phyloP scores from a whole-genome alignment of 768 basidiomycete genomes.

The Pisolithus orientalis region DNA sequence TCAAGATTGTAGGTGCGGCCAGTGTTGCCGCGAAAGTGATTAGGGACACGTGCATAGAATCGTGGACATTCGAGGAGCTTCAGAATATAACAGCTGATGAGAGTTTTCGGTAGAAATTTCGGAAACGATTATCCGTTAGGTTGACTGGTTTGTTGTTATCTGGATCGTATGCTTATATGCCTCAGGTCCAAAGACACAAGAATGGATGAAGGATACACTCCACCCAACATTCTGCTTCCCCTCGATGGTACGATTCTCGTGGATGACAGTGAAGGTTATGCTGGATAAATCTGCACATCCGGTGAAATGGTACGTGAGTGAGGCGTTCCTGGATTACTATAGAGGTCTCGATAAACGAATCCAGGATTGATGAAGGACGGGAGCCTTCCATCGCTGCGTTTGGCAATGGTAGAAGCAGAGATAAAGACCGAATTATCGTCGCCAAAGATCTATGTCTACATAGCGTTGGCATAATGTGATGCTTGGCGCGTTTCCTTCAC shows the following conservation, averaged over 20 bases:
- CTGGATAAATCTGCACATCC: conserved; percentile 75
- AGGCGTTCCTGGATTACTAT: not conserved
- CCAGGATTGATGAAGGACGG: conserved; percentile 82
- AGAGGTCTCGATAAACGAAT: not conserved
- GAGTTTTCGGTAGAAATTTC: conserved; percentile 24
- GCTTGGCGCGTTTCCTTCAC: not conserved
- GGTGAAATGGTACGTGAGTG: conserved; percentile 64
- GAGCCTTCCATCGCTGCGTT: no score
- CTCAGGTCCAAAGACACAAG: conserved; percentile 88
- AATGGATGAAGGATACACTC: conserved; percentile 70
- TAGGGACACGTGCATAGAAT: conserved; percentile 82
- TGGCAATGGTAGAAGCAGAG: conserved; percentile 58
- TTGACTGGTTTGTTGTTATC: conserved; percentile 17
- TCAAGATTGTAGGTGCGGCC: conserved; percentile 94
- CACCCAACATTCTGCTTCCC: conserved; percentile 93
- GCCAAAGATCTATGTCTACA: conserved; percentile 68
- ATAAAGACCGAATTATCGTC: conserved; percentile 69
- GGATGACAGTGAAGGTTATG: conserved; percentile 85
- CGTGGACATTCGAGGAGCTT: conserved; percentile 76
- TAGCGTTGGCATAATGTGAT: conserved; percentile 60
- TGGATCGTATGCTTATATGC: not conserved
- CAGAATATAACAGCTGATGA: conserved; percentile 11
- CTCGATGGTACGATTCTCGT: conserved; percentile 85
- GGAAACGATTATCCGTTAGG: conserved; percentile 93
- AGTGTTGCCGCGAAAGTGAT: conserved; percentile 99